Evolutionary conservation across 495 filamentous ascomycete species (phyloP).

Genomic region (Entonaema liquescens): DNA sequence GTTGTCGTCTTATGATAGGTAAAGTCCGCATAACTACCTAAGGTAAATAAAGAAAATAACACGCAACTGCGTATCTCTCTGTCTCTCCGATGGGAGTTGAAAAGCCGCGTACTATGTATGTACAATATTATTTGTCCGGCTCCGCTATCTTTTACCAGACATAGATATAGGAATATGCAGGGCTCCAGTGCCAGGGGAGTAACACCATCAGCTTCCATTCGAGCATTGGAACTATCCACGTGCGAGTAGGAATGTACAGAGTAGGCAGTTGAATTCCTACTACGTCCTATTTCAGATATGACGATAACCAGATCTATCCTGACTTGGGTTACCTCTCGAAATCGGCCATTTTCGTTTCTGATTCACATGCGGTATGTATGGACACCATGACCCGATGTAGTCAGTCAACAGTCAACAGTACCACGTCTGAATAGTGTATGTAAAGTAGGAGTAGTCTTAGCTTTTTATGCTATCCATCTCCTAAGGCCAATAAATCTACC

Average conservation of each 20-base stretch:
- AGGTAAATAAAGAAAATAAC: background rate
- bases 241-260: background rate
- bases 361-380: slow-evolving; percentile 3
- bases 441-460: slow-evolving; percentile 11
- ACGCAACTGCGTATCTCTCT: background rate
- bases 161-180: background rate
- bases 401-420: background rate
- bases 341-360: slow-evolving; percentile 15
- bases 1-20: slow-evolving; percentile 28
- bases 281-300: slow-evolving; percentile 5
- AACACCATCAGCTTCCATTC: slow-evolving; percentile 12
- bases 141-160: slow-evolving; percentile 23
- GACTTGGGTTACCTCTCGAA: slow-evolving; percentile 14
- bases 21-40: slow-evolving; percentile 13
- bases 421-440: slow-evolving; percentile 13
- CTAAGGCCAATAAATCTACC: background rate
- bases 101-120: slow-evolving; percentile 7
- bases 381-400: background rate
- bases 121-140: slow-evolving; percentile 14
- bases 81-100: slow-evolving; percentile 15
- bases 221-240: background rate
- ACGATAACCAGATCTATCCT: slow-evolving; percentile 7
- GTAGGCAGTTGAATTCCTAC: slow-evolving; percentile 16
- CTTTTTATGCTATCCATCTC: slow-evolving; percentile 26
- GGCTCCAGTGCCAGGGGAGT: background rate